These are phyloP conservation scores for Globisporangium solare DNA, from an alignment of 352 stramenopile species.

Conservation along the genomic window DNA sequence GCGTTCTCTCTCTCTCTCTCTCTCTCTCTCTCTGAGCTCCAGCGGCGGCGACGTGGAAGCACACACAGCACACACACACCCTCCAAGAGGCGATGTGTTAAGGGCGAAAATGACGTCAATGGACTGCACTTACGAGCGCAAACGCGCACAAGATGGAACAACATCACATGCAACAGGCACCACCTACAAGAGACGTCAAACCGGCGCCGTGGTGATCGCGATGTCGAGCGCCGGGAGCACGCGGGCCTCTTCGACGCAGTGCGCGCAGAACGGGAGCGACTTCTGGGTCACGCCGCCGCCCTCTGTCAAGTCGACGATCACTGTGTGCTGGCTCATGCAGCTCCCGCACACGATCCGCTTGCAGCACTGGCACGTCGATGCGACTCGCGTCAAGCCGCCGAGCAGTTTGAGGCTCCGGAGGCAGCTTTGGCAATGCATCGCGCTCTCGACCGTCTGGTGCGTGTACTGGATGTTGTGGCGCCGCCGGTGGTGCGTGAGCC, in stretches of 20 bases:
- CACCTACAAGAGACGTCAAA: background rate
- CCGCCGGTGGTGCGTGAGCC: constrained; percentile 17
- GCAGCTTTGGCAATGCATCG: constrained; percentile 5
- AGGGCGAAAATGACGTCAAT: too few species aligned
- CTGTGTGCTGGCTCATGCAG: constrained; percentile 8
- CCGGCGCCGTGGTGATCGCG: constrained; percentile 21
- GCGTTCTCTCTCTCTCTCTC: too few species aligned
- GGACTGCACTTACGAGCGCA: too few species aligned
- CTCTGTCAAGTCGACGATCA: constrained; percentile 27
- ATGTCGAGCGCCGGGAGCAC: constrained; percentile 39
- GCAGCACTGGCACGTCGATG: constrained; percentile 5
- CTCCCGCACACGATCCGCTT: background rate
- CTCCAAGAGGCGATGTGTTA: too few species aligned
- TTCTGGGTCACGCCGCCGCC: constrained; percentile 31
- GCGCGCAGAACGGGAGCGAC: constrained; percentile 48
- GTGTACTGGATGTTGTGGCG: background rate
- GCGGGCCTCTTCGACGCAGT: constrained; percentile 52
- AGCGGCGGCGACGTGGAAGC: too few species aligned
- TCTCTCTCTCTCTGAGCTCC: too few species aligned
- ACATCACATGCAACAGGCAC: too few species aligned
- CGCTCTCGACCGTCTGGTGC: background rate
- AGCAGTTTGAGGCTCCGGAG: constrained; percentile 4
- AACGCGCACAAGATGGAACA: too few species aligned
- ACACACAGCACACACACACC: too few species aligned
- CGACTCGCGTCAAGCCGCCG: background rate